Conservation (phyloP, 129 eudicot genomes). For the Kitagawia praeruptora region DNA sequence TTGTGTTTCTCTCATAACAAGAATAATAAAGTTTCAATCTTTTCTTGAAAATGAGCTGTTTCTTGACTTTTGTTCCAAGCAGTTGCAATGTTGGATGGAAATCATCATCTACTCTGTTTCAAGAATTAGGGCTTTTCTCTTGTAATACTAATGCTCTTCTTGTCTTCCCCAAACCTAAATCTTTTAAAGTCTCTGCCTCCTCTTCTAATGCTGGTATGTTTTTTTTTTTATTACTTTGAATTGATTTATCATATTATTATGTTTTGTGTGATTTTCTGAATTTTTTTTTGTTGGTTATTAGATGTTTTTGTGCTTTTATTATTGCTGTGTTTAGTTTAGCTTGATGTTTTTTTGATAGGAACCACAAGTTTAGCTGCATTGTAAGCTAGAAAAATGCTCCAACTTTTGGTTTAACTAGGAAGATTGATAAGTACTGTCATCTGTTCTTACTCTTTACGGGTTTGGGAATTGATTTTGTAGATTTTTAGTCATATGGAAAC, state of each 20-base stretch:
- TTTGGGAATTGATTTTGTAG: no score
- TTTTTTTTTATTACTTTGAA: neutral
- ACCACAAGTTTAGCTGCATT: neutral
- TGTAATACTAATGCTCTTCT: neutral
- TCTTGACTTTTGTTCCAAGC: neutral
- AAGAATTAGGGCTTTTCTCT: neutral
- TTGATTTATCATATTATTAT: neutral
- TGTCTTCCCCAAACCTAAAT: neutral
- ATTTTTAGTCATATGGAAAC: no score
- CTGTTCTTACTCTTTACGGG: no score
- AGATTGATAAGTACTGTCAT: no score
- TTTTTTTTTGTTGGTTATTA: neutral
- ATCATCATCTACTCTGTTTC: neutral
- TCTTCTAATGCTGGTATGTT: neutral
- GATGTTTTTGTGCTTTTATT: neutral
- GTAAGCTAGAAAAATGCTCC: no score
- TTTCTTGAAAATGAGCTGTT: neutral
- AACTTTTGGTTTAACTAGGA: no score
- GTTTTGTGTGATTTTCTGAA: no score
- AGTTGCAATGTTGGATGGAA: neutral
- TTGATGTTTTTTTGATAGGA: neutral
- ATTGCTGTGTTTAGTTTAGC: neutral
- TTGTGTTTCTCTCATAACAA: neutral
- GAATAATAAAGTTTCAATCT: neutral
- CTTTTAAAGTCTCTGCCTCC: neutral